A percentile compares a stretch with the other conserved stretches of the same genome.
Evolutionary conservation across 768 basidiomycete species (phyloP).

Genomic region (Postia placenta): DNA sequence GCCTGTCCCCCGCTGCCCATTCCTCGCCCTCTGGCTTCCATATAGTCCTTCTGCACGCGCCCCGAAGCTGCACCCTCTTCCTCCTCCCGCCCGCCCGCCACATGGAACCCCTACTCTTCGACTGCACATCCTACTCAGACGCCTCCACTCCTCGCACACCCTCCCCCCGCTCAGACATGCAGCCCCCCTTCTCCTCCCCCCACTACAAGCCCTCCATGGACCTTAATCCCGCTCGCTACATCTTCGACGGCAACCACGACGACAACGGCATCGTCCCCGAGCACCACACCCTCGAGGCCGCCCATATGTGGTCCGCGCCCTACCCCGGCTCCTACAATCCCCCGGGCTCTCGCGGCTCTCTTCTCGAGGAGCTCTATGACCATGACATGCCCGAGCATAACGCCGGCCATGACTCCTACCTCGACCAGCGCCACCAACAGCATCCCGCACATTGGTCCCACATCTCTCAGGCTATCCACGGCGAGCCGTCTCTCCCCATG

Average conservation of each 20-base stretch:
- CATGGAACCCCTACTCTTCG: constrained; percentile 46
- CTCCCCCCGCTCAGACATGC: constrained; percentile 46
- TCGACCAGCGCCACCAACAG: constrained; percentile 19
- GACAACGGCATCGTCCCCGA: constrained; percentile 35
- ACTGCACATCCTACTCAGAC: constrained; percentile 59
- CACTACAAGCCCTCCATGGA: constrained; percentile 38
- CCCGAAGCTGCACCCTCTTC: constrained; percentile 10
- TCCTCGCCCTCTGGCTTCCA: constrained; percentile 1
- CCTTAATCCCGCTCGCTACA: constrained; percentile 41
- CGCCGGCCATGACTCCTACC: constrained; percentile 22
- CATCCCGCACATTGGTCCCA: constrained; percentile 21
- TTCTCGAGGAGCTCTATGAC: constrained; percentile 72
- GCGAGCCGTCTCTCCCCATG: constrained; percentile 26
- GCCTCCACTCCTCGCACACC: constrained; percentile 70
- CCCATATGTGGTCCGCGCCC: constrained; percentile 22
- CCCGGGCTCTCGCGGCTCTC: constrained; percentile 41
- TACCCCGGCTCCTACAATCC: constrained; percentile 30
- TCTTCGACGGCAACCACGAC: constrained; percentile 43
- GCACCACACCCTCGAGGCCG: constrained; percentile 24
- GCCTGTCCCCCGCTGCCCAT: neutral
- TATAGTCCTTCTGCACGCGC: constrained; percentile 9
- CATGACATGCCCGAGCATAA: constrained; percentile 41
- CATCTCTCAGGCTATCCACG: constrained; percentile 26
- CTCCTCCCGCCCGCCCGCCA: constrained; percentile 9
- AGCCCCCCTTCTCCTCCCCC: constrained; percentile 23